Percentiles rank a stretch among this genome's conserved stretches.
These are phyloP conservation scores for Steccherinum ochraceum DNA, from an alignment of 768 basidiomycete genomes.

Conservation along the genomic window DNA sequence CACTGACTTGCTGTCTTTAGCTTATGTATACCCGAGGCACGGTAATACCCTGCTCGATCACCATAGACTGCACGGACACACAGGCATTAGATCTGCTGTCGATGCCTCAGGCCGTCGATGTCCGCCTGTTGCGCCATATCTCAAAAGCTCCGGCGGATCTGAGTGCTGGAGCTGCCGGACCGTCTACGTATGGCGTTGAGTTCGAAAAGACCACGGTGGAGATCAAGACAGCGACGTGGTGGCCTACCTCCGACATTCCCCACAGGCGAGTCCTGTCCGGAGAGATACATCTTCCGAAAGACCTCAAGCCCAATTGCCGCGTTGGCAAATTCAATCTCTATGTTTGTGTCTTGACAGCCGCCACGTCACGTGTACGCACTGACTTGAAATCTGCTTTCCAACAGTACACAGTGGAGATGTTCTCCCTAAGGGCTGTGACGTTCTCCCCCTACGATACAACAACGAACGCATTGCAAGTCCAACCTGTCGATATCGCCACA, in stretches of 20 bases:
- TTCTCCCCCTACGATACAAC: neutral
- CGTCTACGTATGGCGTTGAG: neutral
- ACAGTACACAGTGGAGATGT: constrained; percentile 11
- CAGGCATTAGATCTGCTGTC: constrained; percentile 7
- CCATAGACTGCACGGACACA: constrained; percentile 2
- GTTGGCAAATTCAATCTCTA: constrained; percentile 1
- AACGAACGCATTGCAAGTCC: neutral
- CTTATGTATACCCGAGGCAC: constrained; percentile 9
- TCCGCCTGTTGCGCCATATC: constrained; percentile 5
- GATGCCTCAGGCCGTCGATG: neutral
- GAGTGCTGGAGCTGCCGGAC: neutral
- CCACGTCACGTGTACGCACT: too few species aligned
- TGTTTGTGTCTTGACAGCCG: too few species aligned
- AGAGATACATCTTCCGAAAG: constrained; percentile 5
- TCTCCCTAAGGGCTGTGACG: neutral
- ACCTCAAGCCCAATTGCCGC: neutral
- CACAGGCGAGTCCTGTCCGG: constrained; percentile 2
- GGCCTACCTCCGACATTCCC: neutral
- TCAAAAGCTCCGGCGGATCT: neutral
- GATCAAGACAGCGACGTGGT: constrained; percentile 2
- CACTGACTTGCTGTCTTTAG: too few species aligned
- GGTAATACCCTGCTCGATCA: constrained; percentile 4
- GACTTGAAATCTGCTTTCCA: neutral
- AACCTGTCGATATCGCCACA: constrained; percentile 9
- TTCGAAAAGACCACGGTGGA: neutral